Evolutionary conservation across 805 yeast species (phyloP), one percentile per base, ranked within the genome.

Genomic region (Ogataea trehalophila): DNA sequence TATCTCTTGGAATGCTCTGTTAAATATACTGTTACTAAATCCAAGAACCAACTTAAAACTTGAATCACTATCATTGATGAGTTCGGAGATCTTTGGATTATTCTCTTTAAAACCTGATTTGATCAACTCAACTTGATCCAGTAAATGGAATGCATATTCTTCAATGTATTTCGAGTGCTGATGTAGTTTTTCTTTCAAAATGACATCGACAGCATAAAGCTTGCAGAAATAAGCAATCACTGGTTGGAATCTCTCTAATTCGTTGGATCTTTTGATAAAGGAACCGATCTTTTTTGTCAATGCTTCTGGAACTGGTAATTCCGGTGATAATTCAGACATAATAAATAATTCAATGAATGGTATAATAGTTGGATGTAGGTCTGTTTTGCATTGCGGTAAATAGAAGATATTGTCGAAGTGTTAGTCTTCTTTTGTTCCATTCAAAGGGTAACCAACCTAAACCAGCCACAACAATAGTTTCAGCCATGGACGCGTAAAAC

Each of bases 151-250:
- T 0, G 92, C 87, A 55, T 78, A 79, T 2, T 56, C 58, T 14
- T 87, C 88, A 29, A 77, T 77, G 14, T 75, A 84, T 7, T 71
- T 67, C 49, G 78, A 77, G 1, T 69, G 56, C 20, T 76, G 68
- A 58, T 90, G 96, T 18, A 83, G 68, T 46, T 80, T 76, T 39
- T 75, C 65, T 35, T 73, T 72, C 18, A 92, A 68, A 4, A 92
- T 81, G 56, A 79, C 72, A 63, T 91, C 92, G 3, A 87, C 83
- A 0, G 90, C 87, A 59, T 85, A 83, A 43, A 85, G 61, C 63
- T 73, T 74, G 65, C 94, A 85, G 64, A 77, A 86, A 65, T 87
- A 88, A 5, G 92, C 72, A 29, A 88, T 76, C 11, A 83, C 67
- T 0, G 95, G 90, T 51, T 87, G 84, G 9, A 72, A 74, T 0